phyloP scores from a whole-genome alignment of 2,329 filamentous ascomycete genomes.

The Trichoderma guizhouense region DNA sequence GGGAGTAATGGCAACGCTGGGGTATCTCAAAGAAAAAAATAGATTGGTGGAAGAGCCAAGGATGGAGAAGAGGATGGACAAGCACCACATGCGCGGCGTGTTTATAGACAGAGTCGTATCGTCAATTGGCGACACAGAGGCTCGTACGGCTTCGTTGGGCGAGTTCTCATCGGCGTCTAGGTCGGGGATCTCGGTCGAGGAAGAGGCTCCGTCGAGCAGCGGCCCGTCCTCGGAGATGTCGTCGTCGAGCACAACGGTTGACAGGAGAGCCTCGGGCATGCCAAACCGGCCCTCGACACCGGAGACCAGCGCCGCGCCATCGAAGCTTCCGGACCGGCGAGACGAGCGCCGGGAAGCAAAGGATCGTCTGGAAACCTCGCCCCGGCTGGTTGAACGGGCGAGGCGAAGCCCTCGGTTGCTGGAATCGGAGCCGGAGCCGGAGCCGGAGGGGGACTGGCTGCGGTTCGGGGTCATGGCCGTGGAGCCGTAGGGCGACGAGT shows the following conservation, averaged over 20 bases:
- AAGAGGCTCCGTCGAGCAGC: conserved; percentile 34
- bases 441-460: conserved; percentile 29
- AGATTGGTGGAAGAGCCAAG: conserved; percentile 80
- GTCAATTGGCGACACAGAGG: conserved; percentile 73
- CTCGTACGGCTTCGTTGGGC: conserved; percentile 74
- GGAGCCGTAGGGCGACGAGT: conserved; percentile 37
- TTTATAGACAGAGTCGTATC: conserved; percentile 77
- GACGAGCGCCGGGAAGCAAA: conserved; percentile 28
- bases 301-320: conserved; percentile 48
- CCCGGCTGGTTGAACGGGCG: conserved; percentile 33
- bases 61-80: conserved; percentile 77
- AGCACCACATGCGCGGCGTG: conserved; percentile 81
- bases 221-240: conserved; percentile 33
- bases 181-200: conserved; percentile 42
- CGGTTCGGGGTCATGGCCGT: conserved; percentile 30
- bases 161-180: conserved; percentile 64
- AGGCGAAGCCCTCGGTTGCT: conserved; percentile 31
- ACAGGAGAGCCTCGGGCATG: conserved; percentile 46
- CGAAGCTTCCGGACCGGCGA: conserved; percentile 47
- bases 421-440: conserved; percentile 33
- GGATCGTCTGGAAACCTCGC: conserved; percentile 34
- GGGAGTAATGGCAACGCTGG: conserved; percentile 83
- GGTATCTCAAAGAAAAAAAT: conserved; percentile 87
- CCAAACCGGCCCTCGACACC: conserved; percentile 54
- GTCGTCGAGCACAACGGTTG: conserved; percentile 44